Base-by-base conservation (phyloP, 164 flowering plant species). In the Akebia trifoliata region DNA sequence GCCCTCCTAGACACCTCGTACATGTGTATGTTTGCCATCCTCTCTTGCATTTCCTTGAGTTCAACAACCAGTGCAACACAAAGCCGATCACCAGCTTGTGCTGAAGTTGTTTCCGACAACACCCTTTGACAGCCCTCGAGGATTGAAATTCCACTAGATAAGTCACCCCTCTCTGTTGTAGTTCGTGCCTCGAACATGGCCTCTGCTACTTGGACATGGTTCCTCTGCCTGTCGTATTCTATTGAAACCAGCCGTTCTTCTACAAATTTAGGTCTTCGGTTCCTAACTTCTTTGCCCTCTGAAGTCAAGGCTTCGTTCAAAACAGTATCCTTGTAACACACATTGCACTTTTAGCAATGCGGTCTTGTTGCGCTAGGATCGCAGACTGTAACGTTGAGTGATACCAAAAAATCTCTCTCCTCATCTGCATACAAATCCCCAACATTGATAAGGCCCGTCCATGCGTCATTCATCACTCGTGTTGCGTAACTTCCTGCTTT, bases 351-450 rank as follows among this genome's bases (percentile, higher is more conserved):
- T 85, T 30, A 93, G 40, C 54, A 93, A 57, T 12, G 82, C 45
- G 65, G 56, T 78, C 32, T 71, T 76, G n/a, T 59, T 56, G n/a
- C n/a, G 8, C 54, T 31, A 7, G 68, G 61, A 36, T 57, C 63
- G 42, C 71, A 71, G n/a, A 63, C 73, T 7, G 98, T 92, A 59
- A 93, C 55, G 52, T 83, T 65, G 21, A 85, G 34, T 3, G 71
- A 68, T 17, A 84, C 82, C 49, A 87, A 58, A 71, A 93, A 93
- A 60, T 93, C 90, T 58, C 97, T 73, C 69, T 87, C 90, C 67
- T 93, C 99, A 51, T 93, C 94, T 15, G 98, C 98, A 74, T 93
- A 93, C 67, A 93, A 57, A 56, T 85, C 94, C 21, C 96, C 98
- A 46, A 83, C 80, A 39, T 74, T 67, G n/a, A 93, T 73, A 29